phyloP scores from a whole-genome alignment of 257 asterid genomes.

The Penstemon davidsonii region DNA sequence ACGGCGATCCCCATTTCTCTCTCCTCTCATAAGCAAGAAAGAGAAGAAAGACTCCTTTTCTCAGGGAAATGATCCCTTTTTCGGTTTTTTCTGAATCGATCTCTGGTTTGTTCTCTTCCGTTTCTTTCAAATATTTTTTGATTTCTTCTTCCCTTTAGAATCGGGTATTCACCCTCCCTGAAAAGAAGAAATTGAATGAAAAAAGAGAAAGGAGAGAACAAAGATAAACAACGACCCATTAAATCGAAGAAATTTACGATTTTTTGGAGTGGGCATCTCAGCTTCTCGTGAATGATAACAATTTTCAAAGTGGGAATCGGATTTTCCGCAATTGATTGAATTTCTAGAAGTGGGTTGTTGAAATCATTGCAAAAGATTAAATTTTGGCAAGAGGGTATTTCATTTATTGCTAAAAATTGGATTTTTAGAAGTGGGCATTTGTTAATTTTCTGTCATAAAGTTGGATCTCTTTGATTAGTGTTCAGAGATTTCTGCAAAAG shows the following conservation, averaged over 20 bases:
- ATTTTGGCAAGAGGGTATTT: not conserved
- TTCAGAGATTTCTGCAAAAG: constrained; percentile 21
- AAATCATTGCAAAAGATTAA: constrained; percentile 15
- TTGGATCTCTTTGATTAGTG: constrained; percentile 25
- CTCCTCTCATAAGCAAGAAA: constrained; percentile 31
- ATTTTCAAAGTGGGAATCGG: not conserved
- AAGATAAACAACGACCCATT: constrained; percentile 4
- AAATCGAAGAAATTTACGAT: constrained; percentile 20
- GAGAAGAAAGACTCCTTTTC: constrained; percentile 29
- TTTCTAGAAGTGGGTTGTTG: not conserved
- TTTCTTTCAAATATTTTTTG: constrained; percentile 31
- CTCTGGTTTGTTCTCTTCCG: constrained; percentile 23
- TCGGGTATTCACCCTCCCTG: constrained; percentile 4
- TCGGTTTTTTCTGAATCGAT: constrained; percentile 33
- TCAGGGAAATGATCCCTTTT: constrained; percentile 18
- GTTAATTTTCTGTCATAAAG: not conserved
- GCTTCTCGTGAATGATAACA: not conserved
- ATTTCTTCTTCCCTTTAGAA: constrained; percentile 28
- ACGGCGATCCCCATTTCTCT: constrained; percentile 50
- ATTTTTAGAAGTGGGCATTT: constrained; percentile 12
- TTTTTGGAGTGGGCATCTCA: constrained; percentile 26
- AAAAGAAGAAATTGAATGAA: constrained; percentile 32
- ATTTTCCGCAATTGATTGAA: not conserved
- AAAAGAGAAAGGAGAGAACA: constrained; percentile 27
- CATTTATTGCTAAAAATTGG: constrained; percentile 14